A percentile compares a stretch with the other conserved stretches of the same genome.
phyloP scores from a whole-genome alignment of 495 filamentous ascomycete genomes.

The Sphaerosporella brunnea region DNA sequence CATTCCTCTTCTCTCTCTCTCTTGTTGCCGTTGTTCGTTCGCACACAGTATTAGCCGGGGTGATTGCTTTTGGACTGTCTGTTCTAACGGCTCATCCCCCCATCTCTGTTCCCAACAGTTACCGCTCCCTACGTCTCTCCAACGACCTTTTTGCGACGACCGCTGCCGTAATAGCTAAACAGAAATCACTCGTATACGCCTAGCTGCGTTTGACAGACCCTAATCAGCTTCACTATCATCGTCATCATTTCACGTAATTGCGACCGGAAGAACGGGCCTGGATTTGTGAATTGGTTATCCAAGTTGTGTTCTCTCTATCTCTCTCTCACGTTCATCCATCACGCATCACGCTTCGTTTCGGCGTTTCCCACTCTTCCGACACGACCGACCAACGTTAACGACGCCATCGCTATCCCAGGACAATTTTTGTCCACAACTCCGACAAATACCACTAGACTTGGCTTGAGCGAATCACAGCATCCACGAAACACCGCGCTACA shows the following conservation, averaged over 20 bases:
- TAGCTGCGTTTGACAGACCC: slow-evolving; percentile 3
- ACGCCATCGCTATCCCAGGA: neutral
- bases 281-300: neutral
- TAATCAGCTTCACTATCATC: neutral
- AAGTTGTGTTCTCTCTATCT: neutral
- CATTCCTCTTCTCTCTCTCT: neutral
- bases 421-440: neutral
- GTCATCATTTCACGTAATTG: neutral
- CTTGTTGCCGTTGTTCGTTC: neutral
- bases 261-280: neutral
- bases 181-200: slow-evolving; percentile 1
- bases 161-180: slow-evolving; percentile 5
- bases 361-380: no score
- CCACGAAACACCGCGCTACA: neutral
- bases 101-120: neutral
- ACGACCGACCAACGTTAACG: no score
- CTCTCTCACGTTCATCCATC: neutral
- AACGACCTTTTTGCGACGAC: slow-evolving; percentile 7
- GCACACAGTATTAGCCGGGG: neutral
- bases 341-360: neutral
- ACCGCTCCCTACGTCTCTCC: neutral
- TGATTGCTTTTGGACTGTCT: neutral
- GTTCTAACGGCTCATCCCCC: neutral
- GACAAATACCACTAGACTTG: neutral
- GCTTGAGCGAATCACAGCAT: no score